These are phyloP conservation scores for Solanum hybrid DNA, from an alignment of 305 asterid species.

Conservation along the genomic window DNA sequence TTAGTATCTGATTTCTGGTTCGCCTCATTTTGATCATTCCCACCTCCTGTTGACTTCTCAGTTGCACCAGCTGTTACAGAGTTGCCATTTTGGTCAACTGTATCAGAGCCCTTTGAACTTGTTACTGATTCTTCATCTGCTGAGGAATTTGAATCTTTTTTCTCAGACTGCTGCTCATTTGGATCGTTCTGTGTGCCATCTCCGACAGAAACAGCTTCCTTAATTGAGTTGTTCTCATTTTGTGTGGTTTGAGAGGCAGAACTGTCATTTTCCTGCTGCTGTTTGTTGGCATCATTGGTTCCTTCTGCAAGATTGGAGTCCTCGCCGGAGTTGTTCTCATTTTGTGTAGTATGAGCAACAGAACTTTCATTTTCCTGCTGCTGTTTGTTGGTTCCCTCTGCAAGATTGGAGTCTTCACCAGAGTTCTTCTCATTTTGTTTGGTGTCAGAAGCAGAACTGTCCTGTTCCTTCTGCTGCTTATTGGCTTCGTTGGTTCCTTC, in stretches of 20 bases:
- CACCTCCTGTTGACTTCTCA: conserved; percentile 18
- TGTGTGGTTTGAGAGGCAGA: conserved; percentile 6
- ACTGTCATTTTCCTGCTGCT: conserved; percentile 8
- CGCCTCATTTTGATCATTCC: conserved; percentile 19
- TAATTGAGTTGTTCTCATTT: conserved; percentile 16
- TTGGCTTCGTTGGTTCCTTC: conserved; percentile 3
- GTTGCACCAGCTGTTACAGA: conserved; percentile 15
- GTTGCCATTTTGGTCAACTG: conserved; percentile 23
- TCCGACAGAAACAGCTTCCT: background rate
- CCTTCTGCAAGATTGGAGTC: conserved; percentile 8
- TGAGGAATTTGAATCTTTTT: conserved; percentile 15
- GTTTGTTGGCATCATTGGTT: conserved; percentile 8
- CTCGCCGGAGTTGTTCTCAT: conserved; percentile 12
- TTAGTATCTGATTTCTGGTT: conserved; percentile 26
- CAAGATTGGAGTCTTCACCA: conserved; percentile 6
- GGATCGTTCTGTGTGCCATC: conserved; percentile 9
- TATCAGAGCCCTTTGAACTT: conserved; percentile 5
- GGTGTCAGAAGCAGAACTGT: conserved; percentile 1
- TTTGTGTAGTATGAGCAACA: conserved; percentile 6
- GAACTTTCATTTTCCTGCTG: conserved; percentile 10
- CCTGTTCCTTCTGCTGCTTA: conserved; percentile 11
- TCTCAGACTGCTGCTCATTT: conserved; percentile 17
- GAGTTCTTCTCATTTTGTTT: background rate
- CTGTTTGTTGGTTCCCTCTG: conserved; percentile 10
- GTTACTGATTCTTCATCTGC: conserved; percentile 16